These are phyloP conservation scores for Chenopodium formosanum DNA, from an alignment of 148 eudicot genomes.

Conservation along the genomic window DNA sequence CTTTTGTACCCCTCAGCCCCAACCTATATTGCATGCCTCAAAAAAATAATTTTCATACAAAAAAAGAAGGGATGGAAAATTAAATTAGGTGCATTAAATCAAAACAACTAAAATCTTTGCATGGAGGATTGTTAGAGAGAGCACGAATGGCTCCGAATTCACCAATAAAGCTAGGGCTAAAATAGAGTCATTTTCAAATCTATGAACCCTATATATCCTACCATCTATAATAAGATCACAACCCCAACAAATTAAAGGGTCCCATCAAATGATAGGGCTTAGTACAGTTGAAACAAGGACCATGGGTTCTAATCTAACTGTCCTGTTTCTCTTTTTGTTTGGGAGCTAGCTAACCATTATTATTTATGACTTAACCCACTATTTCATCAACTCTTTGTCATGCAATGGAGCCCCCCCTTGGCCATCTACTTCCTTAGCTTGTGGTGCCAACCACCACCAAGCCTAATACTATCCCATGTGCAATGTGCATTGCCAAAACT, in stretches of 20 bases:
- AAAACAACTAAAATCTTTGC: neutral
- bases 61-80: no score
- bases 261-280: constrained; percentile 17
- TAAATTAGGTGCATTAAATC: neutral
- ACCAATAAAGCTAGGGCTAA: neutral
- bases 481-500: neutral
- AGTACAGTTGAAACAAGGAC: neutral
- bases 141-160: neutral
- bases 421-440: constrained; percentile 4
- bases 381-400: neutral
- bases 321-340: neutral
- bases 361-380: neutral
- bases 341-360: neutral
- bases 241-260: neutral
- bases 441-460: constrained; percentile 27
- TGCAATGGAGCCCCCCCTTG: constrained; percentile 11
- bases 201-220: neutral
- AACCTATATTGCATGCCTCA: no score
- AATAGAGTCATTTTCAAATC: neutral
- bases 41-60: no score
- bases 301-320: neutral
- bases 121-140: neutral
- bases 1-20: no score
- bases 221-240: neutral
- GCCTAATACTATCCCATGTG: constrained; percentile 10